Base-by-base conservation (phyloP, 768 basidiomycete genomes). In the Tricholoma sp. region DNA sequence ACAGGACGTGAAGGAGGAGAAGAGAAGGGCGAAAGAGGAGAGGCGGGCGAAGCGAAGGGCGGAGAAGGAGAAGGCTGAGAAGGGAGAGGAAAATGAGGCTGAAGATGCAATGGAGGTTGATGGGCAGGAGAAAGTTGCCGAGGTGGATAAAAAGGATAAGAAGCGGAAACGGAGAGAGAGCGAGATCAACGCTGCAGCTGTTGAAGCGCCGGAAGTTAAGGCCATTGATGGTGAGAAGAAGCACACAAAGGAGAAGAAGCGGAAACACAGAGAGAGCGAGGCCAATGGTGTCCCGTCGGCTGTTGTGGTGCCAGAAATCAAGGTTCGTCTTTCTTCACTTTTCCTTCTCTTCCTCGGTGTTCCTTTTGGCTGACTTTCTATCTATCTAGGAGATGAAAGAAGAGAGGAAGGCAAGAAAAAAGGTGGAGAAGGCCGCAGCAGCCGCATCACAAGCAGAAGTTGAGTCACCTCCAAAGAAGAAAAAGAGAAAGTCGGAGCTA, bases 1-100 rank as follows among this genome's bases (percentile, higher is more conserved):
- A 39, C 66, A 84, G 63, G 91, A 94, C 57, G 88, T 91, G 63
- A 92, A 92, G 74, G 88, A 88, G 60, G 94, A 96, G 76, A 93
- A 91, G 79, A 81, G 78, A 71, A 83, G 76, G 66, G 83, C 82
- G 37, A 92, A 91, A 74, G 89, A 92, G 74, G 89, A 89, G 74
- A 79, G 78, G 69, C 80, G 70, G 69, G 85, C 88, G 57, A 89
- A 86, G 75, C 87, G 79, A 73, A 79, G 74, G 64, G 86, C 80
- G 52, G 81, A 76, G 71, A 79, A 77, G 66, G 73, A 70, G 64
- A 67, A 70, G 31, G 68, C 64, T 71, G 57, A 64, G 56, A 71
- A 73, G 57, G 71, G 71, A 51, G 73, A 72, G 31, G 73, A 71
- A 49, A 62, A 57, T 39, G 65, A 66, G 41, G 66, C 61, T 41